Percentiles rank a stretch among this genome's conserved stretches.
These are phyloP conservation scores for Hypericum perforatum DNA, from an alignment of 345 rosid species.

Conservation along the genomic window DNA sequence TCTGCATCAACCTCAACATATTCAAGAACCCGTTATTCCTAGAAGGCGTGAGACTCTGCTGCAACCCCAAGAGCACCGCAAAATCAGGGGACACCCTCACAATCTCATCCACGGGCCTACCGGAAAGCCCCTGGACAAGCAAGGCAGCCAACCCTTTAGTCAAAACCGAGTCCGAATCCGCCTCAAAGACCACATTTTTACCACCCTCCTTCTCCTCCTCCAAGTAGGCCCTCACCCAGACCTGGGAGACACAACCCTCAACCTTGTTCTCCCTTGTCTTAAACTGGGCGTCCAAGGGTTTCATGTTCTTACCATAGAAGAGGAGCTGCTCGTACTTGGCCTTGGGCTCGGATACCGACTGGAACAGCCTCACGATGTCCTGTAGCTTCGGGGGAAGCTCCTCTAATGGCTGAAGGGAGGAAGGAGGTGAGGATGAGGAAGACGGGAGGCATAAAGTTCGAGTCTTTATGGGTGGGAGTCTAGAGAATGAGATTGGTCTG, in stretches of 20 bases:
- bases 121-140: conserved; percentile 76
- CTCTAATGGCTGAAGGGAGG: conserved; percentile 51
- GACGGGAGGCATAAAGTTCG: background rate
- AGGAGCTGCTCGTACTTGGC: conserved; percentile 81
- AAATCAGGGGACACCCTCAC: conserved; percentile 73
- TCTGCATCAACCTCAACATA: conserved; percentile 89
- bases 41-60: conserved; percentile 76
- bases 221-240: conserved; percentile 86
- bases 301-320: conserved; percentile 67
- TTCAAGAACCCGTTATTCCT: conserved; percentile 90
- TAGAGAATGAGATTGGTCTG: background rate
- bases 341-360: conserved; percentile 61
- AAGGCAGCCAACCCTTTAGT: conserved; percentile 88
- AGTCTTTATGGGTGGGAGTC: background rate
- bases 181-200: conserved; percentile 62
- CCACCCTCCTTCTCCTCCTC: conserved; percentile 28
- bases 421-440: conserved; percentile 11
- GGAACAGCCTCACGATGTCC: conserved; percentile 72
- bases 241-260: conserved; percentile 89
- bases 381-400: conserved; percentile 86
- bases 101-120: conserved; percentile 60
- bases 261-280: conserved; percentile 79
- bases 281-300: conserved; percentile 57
- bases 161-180: conserved; percentile 82
- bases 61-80: conserved; percentile 62